phyloP scores from a whole-genome alignment of 2,329 filamentous ascomycete genomes.

The Aureobasidium sp. region DNA sequence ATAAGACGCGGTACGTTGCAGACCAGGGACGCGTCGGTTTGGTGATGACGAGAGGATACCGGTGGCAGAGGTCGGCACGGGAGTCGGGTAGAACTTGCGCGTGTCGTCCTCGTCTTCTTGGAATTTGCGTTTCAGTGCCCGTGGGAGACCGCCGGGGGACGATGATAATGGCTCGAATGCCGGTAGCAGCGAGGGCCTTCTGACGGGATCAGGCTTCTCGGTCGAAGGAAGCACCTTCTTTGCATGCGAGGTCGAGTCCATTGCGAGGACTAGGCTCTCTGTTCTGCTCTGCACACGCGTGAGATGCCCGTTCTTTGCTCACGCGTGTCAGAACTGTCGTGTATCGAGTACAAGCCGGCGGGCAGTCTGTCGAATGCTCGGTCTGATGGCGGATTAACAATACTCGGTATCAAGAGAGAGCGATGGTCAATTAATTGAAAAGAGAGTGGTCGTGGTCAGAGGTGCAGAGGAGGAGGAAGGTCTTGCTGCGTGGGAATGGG shows the following conservation, averaged over 20 bases:
- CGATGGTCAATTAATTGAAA: background rate
- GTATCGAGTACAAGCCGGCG: constrained; percentile 1
- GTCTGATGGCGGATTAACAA: background rate
- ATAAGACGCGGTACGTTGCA: constrained; percentile 52
- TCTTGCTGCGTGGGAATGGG: background rate
- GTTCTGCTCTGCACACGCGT: constrained; percentile 8
- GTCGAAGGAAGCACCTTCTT: constrained; percentile 9
- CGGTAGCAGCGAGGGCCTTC: constrained; percentile 57
- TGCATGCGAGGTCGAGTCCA: background rate
- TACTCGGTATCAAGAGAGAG: constrained; percentile 9
- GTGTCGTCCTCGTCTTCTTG: constrained; percentile 38
- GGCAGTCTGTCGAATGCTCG: background rate
- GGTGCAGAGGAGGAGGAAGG: background rate
- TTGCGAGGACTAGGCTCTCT: background rate
- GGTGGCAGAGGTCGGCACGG: constrained; percentile 86
- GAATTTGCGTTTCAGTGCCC: constrained; percentile 58
- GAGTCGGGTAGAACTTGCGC: constrained; percentile 73
- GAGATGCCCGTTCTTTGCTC: constrained; percentile 6
- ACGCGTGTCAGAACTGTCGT: constrained; percentile 9
- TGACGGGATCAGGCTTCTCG: constrained; percentile 6
- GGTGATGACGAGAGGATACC: constrained; percentile 85
- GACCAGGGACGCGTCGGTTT: constrained; percentile 42
- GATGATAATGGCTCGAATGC: constrained; percentile 74
- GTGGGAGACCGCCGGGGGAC: constrained; percentile 57
- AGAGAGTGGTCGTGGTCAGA: constrained; percentile 5